Conservation (phyloP, 257 asterid species). For the Forsythia suspensa region DNA sequence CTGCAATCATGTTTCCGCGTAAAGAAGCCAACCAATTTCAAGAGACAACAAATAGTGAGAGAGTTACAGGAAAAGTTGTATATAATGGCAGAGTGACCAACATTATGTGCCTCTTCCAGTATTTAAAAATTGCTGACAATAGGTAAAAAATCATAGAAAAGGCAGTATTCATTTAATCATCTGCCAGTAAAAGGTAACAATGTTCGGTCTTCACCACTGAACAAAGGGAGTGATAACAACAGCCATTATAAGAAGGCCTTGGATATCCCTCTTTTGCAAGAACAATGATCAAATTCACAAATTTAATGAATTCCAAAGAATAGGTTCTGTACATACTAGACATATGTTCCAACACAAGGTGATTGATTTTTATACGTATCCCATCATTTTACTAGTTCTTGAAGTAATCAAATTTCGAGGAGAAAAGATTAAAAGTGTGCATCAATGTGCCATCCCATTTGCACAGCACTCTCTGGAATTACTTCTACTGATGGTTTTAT, state of each 20-base stretch:
- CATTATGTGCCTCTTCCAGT: neutral
- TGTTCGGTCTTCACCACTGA: neutral
- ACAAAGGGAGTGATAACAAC: neutral
- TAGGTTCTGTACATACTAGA: neutral
- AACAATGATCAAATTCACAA: neutral
- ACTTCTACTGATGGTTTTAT: neutral
- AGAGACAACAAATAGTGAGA: neutral
- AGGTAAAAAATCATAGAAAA: neutral
- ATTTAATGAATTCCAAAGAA: neutral
- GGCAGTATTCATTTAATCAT: neutral
- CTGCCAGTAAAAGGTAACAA: neutral
- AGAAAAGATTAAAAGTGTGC: neutral
- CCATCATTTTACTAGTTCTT: slow-evolving; percentile 12
- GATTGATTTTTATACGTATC: neutral
- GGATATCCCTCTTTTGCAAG: neutral
- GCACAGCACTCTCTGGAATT: neutral
- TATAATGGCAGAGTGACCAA: neutral
- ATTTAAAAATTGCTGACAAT: neutral
- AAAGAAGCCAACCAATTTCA: neutral
- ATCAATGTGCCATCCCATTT: neutral
- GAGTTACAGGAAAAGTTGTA: neutral
- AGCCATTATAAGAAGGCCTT: neutral
- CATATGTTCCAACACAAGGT: neutral
- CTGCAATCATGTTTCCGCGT: neutral
- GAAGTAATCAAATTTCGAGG: neutral